Evolutionary conservation across 805 yeast species (phyloP), one percentile per base, ranked within the genome.

Genomic region (Cyberlindnera japonica): DNA sequence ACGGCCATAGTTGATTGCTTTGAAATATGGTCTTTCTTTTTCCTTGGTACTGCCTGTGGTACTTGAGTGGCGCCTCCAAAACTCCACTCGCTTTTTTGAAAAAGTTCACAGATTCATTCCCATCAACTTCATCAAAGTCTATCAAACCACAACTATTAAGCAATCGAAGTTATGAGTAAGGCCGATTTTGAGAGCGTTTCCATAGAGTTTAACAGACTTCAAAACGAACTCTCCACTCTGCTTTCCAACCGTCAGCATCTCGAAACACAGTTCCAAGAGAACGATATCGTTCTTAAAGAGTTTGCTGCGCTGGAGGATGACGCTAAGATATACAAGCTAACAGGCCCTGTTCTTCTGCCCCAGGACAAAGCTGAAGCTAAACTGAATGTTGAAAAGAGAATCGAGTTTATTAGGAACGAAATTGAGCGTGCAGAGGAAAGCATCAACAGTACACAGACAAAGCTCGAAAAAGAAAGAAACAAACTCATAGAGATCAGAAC

Each of bases 181-280:
- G 59, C 56, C 35, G 63, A 68, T 34, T 65, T 72, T 44, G 77
- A 72, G 48, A 50, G 61, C 50, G 61, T 65, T 38, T 72, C 77
- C 33, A 51, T 71, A 36, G 69, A 63, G 45, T 72, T 65, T 69
- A 71, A 62, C 50, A 54, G 64, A 29, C 61, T 68, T 10, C 83
- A 78, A 51, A 62, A 62, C 36, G 62, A 64, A 18, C 59, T 78
- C 34, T 64, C 62, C 43, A 83, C 77, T 37, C 67, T 79, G 31
- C 71, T 89, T 26, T 67, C 76, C 5, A 78, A 88, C 11, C 79
- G 98, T 55, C 95, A 91, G 50, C 77, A 81, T 57, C 73, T 93
- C 33, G 99, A 93, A 58, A 86, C 97, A 1, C 99, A 93, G 64
- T 77, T 71, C 53, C 99, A 93, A 63, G 99, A 93, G 62, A 90